These are phyloP conservation scores for Puccinia horiana DNA, from an alignment of 1,284 basidiomycete genomes.

Conservation along the genomic window DNA sequence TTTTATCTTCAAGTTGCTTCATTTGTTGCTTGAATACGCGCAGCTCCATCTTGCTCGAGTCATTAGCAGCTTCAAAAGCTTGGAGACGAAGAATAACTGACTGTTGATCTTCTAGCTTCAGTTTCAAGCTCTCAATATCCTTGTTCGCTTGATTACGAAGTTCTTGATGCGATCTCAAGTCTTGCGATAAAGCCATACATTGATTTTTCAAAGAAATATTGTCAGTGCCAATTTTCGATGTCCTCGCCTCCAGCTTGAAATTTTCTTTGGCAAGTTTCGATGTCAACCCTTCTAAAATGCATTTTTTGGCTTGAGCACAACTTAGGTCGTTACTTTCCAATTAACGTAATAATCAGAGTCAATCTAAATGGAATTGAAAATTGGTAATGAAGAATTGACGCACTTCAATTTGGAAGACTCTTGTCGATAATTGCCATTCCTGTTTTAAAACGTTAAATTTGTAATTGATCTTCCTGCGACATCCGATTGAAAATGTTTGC, in stretches of 20 bases:
- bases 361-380: neutral
- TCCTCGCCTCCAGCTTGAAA: neutral
- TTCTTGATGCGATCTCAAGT: neutral
- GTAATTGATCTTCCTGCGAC: neutral
- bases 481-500: neutral
- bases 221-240: neutral
- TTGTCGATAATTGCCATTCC: conserved; percentile 3
- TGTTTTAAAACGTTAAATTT: neutral
- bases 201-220: neutral
- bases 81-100: neutral
- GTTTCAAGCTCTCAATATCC: neutral
- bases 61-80: conserved; percentile 3
- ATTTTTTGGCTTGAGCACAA: neutral
- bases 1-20: neutral
- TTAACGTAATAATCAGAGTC: neutral
- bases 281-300: neutral
- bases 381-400: neutral
- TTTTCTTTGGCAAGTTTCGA: conserved; percentile 16
- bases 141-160: neutral
- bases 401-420: conserved; percentile 3
- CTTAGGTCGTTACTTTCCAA: conserved; percentile 1
- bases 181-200: neutral
- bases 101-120: neutral
- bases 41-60: conserved; percentile 1
- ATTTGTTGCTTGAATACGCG: neutral